phyloP scores from a whole-genome alignment of 495 filamentous ascomycete species.

The Astrothelium subdiscretum region DNA sequence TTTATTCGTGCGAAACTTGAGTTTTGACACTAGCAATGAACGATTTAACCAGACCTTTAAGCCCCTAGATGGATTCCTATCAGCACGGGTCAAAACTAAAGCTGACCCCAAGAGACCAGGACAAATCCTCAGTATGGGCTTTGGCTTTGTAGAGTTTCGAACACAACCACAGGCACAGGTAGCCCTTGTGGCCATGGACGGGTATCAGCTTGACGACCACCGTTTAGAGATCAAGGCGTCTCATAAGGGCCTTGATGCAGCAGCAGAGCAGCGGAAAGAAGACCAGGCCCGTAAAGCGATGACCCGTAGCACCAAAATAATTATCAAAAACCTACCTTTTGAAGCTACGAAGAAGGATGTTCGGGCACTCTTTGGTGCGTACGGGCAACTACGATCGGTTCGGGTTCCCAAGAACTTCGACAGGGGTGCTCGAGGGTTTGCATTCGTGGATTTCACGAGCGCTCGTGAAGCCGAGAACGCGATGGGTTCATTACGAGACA shows the following conservation, averaged over 20 bases:
- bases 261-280: constrained; percentile 68
- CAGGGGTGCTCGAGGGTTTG: constrained; percentile 75
- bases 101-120: constrained; percentile 45
- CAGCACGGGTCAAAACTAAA: constrained; percentile 21
- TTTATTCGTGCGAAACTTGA: constrained; percentile 84
- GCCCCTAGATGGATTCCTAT: constrained; percentile 59
- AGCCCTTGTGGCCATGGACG: constrained; percentile 75
- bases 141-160: constrained; percentile 85
- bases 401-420: constrained; percentile 93
- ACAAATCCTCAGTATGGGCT: constrained; percentile 85
- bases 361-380: constrained; percentile 68
- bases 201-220: constrained; percentile 73
- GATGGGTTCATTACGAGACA: constrained; percentile 78
- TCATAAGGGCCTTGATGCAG: constrained; percentile 74
- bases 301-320: constrained; percentile 71
- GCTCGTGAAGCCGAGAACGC: constrained; percentile 88
- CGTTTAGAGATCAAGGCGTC: constrained; percentile 70
- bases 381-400: constrained; percentile 83
- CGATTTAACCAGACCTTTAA: constrained; percentile 62
- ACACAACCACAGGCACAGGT: constrained; percentile 64
- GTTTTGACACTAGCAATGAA: constrained; percentile 75
- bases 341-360: constrained; percentile 89
- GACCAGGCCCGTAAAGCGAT: constrained; percentile 68
- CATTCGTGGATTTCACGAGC: constrained; percentile 92
- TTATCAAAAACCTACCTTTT: constrained; percentile 98